Percentiles rank a stretch among this genome's conserved stretches.
Evolutionary conservation across 2,329 filamentous ascomycete genomes (phyloP).

Genomic region (Domatiomyces globalis): DNA sequence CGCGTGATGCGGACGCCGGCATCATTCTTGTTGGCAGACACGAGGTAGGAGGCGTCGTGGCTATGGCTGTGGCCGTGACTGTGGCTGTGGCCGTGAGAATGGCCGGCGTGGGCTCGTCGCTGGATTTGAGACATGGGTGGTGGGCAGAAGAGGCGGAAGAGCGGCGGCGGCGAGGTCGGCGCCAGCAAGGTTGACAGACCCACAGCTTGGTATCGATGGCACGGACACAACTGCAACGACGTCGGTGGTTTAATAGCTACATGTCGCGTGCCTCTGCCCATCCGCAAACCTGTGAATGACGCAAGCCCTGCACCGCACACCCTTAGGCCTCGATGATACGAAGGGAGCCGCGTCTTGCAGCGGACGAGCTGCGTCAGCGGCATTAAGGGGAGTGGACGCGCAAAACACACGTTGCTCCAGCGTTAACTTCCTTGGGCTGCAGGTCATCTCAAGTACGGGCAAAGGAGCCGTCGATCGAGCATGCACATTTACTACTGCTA

Average conservation of each 20-base stretch:
- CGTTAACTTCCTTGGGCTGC: not conserved
- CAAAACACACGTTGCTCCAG: not conserved
- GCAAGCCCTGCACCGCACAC: not conserved
- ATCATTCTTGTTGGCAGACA: conserved; percentile 72
- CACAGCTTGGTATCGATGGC: conserved; percentile 2
- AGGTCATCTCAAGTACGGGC: not conserved
- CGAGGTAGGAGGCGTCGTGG: conserved; percentile 73
- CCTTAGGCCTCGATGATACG: conserved; percentile 4
- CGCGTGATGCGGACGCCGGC: conserved; percentile 87
- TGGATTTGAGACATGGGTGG: conserved; percentile 6
- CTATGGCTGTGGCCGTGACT: conserved; percentile 54
- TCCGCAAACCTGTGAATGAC: conserved; percentile 2
- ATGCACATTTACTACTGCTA: not conserved
- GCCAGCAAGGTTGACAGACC: not conserved
- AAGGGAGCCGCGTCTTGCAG: conserved; percentile 14
- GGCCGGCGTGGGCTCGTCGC: conserved; percentile 31
- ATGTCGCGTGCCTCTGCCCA: not conserved
- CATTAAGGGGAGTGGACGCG: conserved; percentile 6
- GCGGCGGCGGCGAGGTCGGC: conserved; percentile 1
- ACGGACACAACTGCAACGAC: conserved; percentile 1
- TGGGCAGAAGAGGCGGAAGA: not conserved
- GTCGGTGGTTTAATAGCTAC: conserved; percentile 3
- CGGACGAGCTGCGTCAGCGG: conserved; percentile 14
- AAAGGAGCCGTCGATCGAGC: not conserved
- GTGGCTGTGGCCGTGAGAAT: conserved; percentile 43